Base-by-base conservation (phyloP, 305 asterid genomes). In the Ilex paraguariensis region DNA sequence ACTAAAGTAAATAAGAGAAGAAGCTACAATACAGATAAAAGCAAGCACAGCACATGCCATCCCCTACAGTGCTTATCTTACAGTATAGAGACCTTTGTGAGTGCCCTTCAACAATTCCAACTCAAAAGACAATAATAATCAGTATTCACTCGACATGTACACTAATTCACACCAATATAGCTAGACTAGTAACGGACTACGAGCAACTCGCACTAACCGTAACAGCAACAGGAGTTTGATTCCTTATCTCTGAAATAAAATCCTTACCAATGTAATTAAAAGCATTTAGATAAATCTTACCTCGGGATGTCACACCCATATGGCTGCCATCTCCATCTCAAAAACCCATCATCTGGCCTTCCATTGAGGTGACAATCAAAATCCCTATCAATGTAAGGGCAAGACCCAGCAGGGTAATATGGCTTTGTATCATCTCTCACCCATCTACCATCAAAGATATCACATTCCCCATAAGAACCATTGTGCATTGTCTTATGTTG, bases 301-400 rank as follows among this genome's bases (percentile, higher is more conserved):
- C 90, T 84, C 3, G 97, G 98, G 51, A 89, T 89, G 51, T 87
- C 89, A 70, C 98, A 91, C 13, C 73, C 86, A 78, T 75, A 66
- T 0, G 97, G 95, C 76, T 83, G 91, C 98, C 98, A 91, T 81
- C 75, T 88, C 96, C 98, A 91, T 57, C 79, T 85, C 70, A 80
- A 70, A 64, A 63, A 91, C 73, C 76, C 79, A 31, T 57, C 69
- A 71, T 91, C 98, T 7, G 88, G 84, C 77, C 98, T 85, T 61
- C 84, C 87, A 50, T 91, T 91, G 30, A 80, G 87, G 61, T 79
- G 84, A 75, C 97, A 91, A 73, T 87, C 91, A 40, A 91, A 91
- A 77, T 89, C 98, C 71, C 75, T 75, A 48, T 87, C 98, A n/a
- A 89, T 75, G 55, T 63, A 77, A 61, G 97, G 97, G 71, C 98